Percentiles rank a stretch among this genome's conserved stretches.
These are phyloP conservation scores for Rhynchospora breviuscula DNA, from an alignment of 176 grass and related monocot genomes.

Conservation along the genomic window DNA sequence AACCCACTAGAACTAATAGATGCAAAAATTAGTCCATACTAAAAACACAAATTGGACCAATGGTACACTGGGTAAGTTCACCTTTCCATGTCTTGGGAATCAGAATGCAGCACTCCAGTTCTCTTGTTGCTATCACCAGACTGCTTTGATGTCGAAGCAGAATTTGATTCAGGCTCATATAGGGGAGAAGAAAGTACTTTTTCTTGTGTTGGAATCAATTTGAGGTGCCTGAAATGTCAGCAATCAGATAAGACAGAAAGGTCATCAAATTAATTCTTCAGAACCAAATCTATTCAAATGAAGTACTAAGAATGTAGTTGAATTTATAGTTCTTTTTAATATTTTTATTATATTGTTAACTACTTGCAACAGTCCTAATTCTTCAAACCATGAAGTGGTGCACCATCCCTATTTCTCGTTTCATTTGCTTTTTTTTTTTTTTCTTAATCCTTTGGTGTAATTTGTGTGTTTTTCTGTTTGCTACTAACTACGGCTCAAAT, in stretches of 20 bases:
- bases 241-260: constrained; percentile 24
- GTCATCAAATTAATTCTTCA: constrained; percentile 16
- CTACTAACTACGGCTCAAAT: background rate
- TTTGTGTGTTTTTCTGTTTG: background rate
- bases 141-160: constrained; percentile 42
- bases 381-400: background rate
- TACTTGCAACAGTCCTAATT: background rate
- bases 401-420: background rate
- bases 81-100: constrained; percentile 42
- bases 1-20: background rate
- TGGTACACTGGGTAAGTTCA: constrained; percentile 7
- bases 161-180: constrained; percentile 33
- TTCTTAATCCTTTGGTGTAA: constrained; percentile 1
- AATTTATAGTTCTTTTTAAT: background rate
- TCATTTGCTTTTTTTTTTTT: constrained; percentile 12
- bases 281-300: background rate
- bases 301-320: background rate
- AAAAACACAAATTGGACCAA: background rate
- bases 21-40: no score
- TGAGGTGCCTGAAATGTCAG: constrained; percentile 46
- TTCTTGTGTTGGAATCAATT: constrained; percentile 36
- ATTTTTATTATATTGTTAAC: background rate
- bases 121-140: constrained; percentile 25
- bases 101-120: constrained; percentile 31
- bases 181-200: constrained; percentile 36